Evolutionary conservation across 2,329 filamentous ascomycete genomes (phyloP), one percentile per base, ranked within the genome.

Genomic region (Nemania bipapillata): DNA sequence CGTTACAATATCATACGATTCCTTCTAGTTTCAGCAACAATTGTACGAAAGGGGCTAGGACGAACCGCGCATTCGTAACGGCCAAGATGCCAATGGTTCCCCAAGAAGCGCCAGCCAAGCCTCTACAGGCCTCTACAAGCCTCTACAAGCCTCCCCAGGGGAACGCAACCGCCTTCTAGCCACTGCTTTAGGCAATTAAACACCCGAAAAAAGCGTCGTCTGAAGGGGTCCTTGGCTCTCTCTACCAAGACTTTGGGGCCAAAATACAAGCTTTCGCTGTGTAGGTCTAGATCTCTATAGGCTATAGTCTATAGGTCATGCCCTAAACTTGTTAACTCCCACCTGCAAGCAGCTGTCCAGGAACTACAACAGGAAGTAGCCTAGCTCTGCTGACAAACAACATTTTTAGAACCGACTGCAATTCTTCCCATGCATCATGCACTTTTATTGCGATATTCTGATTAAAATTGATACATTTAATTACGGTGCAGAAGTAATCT

Each of bases 171-270:
- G 49, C 59, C 8, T n/a, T 47, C 26, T 32, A 45, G 20, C 35
- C 47, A 47, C 26, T 45, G 45, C 35, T 17, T 30, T 15, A 40
- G 45, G 17, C 28, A 37, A 47, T 47, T 20, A 45, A 22, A 7
- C 40, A 55, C 50, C 50, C 37, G 37, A 6, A 7, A 12, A 32
- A 66, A 4, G 17, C 22, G 22, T 64, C 59, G 54, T 67, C 60
- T 37, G 59, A 67, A 63, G 65, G 65, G 65, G 65, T 63, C 22
- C 12, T 50, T 66, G 63, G 63, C 63, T 42, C 32, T 62, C 57
- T 42, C 32, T 62, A 50, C 59, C 55, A 64, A 42, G 60, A 54
- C 20, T 26, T 60, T 49, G 65, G 49, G 24, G 26, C 35, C 20
- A 28, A 12, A 28, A 28, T 50, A 45, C 17, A 45, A 45, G 40